Conservation (phyloP, 306 rosid genomes). For the Quercus rubra region DNA sequence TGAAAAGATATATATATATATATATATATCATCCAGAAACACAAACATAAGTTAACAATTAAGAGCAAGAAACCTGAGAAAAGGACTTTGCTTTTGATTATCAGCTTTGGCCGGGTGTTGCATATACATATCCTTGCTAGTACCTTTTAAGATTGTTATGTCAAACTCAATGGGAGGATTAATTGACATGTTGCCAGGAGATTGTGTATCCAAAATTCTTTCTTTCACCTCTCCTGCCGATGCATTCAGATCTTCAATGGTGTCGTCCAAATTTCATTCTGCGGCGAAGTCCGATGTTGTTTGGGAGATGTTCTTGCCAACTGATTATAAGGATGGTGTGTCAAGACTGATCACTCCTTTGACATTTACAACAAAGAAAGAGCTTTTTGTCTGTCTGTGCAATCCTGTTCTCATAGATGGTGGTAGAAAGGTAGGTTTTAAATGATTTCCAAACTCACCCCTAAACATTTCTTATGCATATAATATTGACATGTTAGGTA, state of each 20-base stretch:
- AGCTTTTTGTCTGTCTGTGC: constrained; percentile 41
- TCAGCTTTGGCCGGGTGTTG: no score
- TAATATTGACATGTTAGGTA: no score
- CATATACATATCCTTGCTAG: no score
- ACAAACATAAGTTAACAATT: background rate
- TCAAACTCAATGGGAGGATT: background rate
- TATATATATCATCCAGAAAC: background rate
- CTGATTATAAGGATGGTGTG: constrained; percentile 36
- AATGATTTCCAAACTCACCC: background rate
- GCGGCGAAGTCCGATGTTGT: constrained; percentile 44
- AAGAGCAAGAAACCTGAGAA: background rate
- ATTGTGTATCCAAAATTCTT: constrained; percentile 38
- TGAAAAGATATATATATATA: background rate
- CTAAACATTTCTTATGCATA: background rate
- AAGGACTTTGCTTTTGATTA: background rate
- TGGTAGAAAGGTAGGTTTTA: constrained; percentile 36
- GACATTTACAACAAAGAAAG: constrained; percentile 37
- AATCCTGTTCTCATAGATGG: constrained; percentile 41
- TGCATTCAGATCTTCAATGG: constrained; percentile 34
- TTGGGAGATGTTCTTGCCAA: constrained; percentile 57
- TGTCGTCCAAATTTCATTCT: constrained; percentile 37
- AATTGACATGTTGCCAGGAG: constrained; percentile 40
- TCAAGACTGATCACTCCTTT: constrained; percentile 27
- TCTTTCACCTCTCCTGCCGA: constrained; percentile 43
- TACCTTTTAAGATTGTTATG: background rate